phyloP scores from a whole-genome alignment of 306 rosid genomes.

The Acacia crassicarpa region DNA sequence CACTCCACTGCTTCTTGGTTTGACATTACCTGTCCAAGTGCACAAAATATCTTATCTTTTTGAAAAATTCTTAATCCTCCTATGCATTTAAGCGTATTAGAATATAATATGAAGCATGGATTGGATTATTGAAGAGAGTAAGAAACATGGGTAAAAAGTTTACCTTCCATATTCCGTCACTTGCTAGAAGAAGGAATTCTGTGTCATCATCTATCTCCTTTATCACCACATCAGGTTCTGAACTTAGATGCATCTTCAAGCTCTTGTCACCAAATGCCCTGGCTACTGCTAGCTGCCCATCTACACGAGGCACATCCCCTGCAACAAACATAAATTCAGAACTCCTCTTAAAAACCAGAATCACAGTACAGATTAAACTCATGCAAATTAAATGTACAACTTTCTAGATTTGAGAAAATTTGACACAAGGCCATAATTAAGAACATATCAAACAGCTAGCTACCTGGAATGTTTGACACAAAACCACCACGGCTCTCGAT shows the following conservation, averaged over 20 bases:
- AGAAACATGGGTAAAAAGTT: slow-evolving; percentile 3
- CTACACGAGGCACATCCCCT: slow-evolving; percentile 76
- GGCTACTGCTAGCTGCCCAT: slow-evolving; percentile 72
- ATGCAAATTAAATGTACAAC: not conserved
- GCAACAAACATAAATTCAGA: slow-evolving; percentile 25
- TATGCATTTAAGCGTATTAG: not conserved
- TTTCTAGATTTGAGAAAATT: not conserved
- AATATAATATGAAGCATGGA: not conserved
- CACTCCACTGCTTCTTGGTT: slow-evolving; percentile 57
- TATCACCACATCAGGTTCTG: slow-evolving; percentile 52
- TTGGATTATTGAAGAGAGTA: not conserved
- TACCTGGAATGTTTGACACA: slow-evolving; percentile 77
- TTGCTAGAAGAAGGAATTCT: slow-evolving; percentile 58
- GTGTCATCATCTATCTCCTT: slow-evolving; percentile 34
- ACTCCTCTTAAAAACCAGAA: slow-evolving; percentile 5
- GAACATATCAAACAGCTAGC: not conserved
- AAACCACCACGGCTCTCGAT: slow-evolving; percentile 78
- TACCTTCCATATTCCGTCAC: slow-evolving; percentile 78
- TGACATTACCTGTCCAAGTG: slow-evolving; percentile 45
- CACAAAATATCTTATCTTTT: not conserved
- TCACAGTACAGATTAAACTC: not conserved
- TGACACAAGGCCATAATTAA: not conserved
- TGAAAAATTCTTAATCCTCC: not conserved
- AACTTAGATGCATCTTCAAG: slow-evolving; percentile 65
- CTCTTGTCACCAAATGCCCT: slow-evolving; percentile 72